phyloP scores from a whole-genome alignment of 2,329 filamentous ascomycete species.

The Pseudogymnoascus sp. region DNA sequence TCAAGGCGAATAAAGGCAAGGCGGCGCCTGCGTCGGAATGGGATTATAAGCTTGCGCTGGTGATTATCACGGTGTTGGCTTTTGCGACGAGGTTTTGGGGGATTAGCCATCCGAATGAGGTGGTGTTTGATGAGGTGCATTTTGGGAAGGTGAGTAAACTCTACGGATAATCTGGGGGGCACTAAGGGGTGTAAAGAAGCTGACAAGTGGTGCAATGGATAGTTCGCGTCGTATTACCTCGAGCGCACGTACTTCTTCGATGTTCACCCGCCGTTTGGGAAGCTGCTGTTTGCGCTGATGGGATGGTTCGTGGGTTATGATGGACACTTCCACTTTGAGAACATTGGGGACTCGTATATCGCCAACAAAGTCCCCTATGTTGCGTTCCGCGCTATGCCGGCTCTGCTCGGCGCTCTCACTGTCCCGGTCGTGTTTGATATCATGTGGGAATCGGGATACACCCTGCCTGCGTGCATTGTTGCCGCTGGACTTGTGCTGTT shows the following conservation, averaged over 20 bases:
- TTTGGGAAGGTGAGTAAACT: constrained; percentile 79
- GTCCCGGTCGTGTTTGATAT: constrained; percentile 92
- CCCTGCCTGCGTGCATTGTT: constrained; percentile 81
- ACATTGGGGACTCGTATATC: constrained; percentile 98
- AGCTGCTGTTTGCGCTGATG: constrained; percentile 93
- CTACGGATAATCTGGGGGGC: not conserved
- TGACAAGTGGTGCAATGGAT: constrained; percentile 14
- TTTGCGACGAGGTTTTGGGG: constrained; percentile 94
- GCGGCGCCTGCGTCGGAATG: constrained; percentile 51
- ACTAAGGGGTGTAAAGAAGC: no score
- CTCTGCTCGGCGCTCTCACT: constrained; percentile 83
- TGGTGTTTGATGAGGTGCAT: constrained; percentile 98
- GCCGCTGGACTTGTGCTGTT: constrained; percentile 82
- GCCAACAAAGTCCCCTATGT: constrained; percentile 96
- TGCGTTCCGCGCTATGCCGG: constrained; percentile 88
- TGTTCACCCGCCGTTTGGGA: constrained; percentile 95
- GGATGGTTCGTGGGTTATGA: constrained; percentile 98
- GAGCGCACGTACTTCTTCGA: constrained; percentile 99
- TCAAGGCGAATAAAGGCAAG: constrained; percentile 36
- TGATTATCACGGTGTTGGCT: constrained; percentile 70
- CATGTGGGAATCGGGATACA: constrained; percentile 99
- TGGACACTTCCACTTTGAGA: constrained; percentile 95
- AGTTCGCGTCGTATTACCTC: constrained; percentile 78
- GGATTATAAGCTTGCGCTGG: constrained; percentile 76
- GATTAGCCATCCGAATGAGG: constrained; percentile 89